Percentiles rank a stretch among this genome's conserved stretches.
Conservation (phyloP, 2,329 filamentous ascomycete genomes). For the Sordariomycetes sp. region DNA sequence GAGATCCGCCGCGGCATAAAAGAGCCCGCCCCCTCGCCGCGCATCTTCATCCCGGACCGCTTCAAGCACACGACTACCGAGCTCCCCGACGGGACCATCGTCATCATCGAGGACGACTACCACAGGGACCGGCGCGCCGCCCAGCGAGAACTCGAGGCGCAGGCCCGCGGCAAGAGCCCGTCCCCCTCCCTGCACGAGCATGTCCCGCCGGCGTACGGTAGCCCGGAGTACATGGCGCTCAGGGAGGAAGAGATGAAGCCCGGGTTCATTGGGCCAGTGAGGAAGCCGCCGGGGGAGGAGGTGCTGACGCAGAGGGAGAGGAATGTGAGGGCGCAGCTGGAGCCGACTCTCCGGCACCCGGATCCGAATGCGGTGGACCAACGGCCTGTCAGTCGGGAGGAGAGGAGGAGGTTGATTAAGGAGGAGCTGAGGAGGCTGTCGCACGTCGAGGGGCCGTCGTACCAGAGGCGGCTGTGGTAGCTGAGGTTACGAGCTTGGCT, state of each 20-base stretch:
- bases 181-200: not conserved
- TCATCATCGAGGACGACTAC: conserved; percentile 18
- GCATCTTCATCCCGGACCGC: conserved; percentile 35
- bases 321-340: conserved; percentile 9
- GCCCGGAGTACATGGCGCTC: not conserved
- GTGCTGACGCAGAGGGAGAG: conserved; percentile 14
- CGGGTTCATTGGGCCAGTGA: not conserved
- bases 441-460: conserved; percentile 28
- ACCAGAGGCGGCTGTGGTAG: conserved; percentile 42
- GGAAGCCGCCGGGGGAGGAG: not conserved
- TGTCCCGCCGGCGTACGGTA: not conserved
- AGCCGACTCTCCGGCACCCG: conserved; percentile 14
- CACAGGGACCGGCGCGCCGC: conserved; percentile 15
- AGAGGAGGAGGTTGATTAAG: conserved; percentile 44
- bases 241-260: conserved; percentile 1
- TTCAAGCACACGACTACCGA: conserved; percentile 31
- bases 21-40: conserved; percentile 29
- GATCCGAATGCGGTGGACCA: conserved; percentile 22
- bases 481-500: not conserved
- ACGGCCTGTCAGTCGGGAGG: conserved; percentile 35
- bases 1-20: conserved; percentile 64
- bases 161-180: conserved; percentile 21
- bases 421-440: conserved; percentile 38
- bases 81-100: conserved; percentile 30
- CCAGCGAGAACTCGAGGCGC: conserved; percentile 10